These are phyloP conservation scores for Acanthamoeba healyi DNA, from an alignment of 208 protist genomes.

Conservation along the genomic window DNA sequence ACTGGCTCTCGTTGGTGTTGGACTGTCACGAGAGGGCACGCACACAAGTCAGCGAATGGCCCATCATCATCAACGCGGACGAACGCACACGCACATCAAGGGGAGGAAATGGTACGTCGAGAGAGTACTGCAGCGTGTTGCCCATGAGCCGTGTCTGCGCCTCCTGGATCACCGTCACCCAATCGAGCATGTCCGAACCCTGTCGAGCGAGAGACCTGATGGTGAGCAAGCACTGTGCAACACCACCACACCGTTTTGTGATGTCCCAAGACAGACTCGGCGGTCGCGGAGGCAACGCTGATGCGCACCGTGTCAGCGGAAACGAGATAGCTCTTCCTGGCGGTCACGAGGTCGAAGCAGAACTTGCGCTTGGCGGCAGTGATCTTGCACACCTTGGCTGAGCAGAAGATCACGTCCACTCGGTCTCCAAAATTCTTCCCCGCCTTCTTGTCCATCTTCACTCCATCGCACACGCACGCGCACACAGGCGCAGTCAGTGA, in stretches of 20 bases:
- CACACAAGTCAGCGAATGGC: background rate
- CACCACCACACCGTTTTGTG: no score
- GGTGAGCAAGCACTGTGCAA: no score
- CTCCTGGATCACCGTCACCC: constrained; percentile 74
- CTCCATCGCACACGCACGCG: background rate
- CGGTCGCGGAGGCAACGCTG: no score
- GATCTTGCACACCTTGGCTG: constrained; percentile 59
- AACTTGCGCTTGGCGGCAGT: constrained; percentile 54
- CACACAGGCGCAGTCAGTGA: no score
- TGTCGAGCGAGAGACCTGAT: no score
- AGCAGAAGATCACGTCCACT: constrained; percentile 64
- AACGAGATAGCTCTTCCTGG: constrained; percentile 37
- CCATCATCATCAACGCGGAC: background rate
- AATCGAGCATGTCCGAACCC: constrained; percentile 53
- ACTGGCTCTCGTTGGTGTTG: background rate
- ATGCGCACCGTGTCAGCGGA: constrained; percentile 2
- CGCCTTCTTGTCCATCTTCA: constrained; percentile 48
- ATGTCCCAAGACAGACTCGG: no score
- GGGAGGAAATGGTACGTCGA: background rate
- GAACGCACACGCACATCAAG: background rate
- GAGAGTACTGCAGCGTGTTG: constrained; percentile 38
- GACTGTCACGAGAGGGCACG: background rate
- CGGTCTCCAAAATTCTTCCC: constrained; percentile 1
- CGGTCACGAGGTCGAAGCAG: constrained; percentile 67
- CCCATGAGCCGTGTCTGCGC: constrained; percentile 66